Percentiles rank a stretch among this genome's conserved stretches.
These are phyloP conservation scores for Phytophthora agathidicida DNA, from an alignment of 352 stramenopile genomes.

Conservation along the genomic window DNA sequence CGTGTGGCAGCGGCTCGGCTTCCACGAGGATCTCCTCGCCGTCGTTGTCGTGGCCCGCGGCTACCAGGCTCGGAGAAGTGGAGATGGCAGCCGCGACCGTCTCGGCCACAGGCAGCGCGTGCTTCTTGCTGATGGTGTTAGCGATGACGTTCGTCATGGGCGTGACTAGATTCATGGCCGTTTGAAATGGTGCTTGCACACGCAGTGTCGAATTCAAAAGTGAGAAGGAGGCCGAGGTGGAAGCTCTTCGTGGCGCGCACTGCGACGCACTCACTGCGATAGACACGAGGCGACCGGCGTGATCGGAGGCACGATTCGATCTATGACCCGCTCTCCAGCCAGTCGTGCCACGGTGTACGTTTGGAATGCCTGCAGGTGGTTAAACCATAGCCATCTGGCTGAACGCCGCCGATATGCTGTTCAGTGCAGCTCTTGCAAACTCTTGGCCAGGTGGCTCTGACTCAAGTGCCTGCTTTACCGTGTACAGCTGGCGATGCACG, in stretches of 20 bases:
- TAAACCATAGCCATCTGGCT: conserved; percentile 10
- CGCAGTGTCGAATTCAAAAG: conserved; percentile 30
- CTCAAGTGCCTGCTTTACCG: conserved; percentile 2
- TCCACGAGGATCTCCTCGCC: conserved; percentile 42
- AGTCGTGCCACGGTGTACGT: conserved; percentile 13
- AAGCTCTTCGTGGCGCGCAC: too few species aligned
- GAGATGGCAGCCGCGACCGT: background rate
- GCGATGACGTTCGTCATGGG: background rate
- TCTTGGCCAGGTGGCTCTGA: too few species aligned
- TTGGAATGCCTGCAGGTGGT: conserved; percentile 15
- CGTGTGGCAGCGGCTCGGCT: conserved; percentile 40
- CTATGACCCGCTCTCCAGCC: conserved; percentile 3
- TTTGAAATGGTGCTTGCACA: background rate
- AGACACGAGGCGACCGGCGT: conserved; percentile 13
- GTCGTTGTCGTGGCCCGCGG: conserved; percentile 30
- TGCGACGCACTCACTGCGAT: too few species aligned
- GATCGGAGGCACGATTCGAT: conserved; percentile 22
- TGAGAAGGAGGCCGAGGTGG: background rate
- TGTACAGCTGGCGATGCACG: conserved; percentile 13
- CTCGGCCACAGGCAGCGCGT: background rate
- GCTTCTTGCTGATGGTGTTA: conserved; percentile 20
- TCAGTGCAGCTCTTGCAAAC: too few species aligned
- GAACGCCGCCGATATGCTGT: too few species aligned
- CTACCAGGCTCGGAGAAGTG: conserved; percentile 5
- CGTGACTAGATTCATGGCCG: background rate